A percentile compares a stretch with the other conserved stretches of the same genome.
Conservation (phyloP, 371 early-diverging fungal genomes). For the Mortierella sp. region DNA sequence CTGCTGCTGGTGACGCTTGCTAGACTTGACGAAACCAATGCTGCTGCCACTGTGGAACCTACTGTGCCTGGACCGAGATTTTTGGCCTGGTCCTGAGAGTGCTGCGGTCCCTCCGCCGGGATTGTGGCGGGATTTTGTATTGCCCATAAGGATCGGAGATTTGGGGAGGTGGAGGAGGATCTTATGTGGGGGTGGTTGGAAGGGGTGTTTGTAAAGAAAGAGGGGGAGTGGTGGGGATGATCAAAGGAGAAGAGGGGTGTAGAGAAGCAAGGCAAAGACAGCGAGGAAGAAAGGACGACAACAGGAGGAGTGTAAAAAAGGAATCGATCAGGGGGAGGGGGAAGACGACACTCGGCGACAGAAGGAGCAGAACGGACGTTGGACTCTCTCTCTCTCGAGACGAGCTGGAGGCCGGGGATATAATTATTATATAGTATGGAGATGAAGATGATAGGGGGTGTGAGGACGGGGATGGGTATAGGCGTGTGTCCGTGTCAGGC, state of each 20-base stretch:
- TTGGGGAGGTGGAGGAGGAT: background rate
- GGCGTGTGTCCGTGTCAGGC: no score
- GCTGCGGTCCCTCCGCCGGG: conserved; percentile 4
- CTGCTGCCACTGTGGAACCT: conserved; percentile 13
- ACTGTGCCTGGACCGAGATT: conserved; percentile 13
- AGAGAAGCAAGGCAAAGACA: background rate
- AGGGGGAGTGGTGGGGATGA: background rate
- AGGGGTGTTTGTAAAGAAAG: background rate
- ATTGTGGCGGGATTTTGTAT: conserved; percentile 36
- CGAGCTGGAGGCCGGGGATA: no score
- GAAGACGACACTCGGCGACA: background rate
- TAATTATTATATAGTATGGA: no score
- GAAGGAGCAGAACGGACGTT: no score
- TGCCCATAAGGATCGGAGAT: conserved; percentile 26
- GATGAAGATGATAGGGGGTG: no score
- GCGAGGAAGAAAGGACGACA: background rate
- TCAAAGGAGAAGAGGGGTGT: background rate
- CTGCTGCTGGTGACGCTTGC: conserved; percentile 1
- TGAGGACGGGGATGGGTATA: no score
- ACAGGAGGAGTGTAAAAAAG: no score
- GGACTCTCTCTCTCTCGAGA: no score
- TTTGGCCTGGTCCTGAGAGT: background rate
- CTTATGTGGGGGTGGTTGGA: background rate
- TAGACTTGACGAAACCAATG: conserved; percentile 5
- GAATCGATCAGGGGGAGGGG: background rate